A percentile compares a stretch with the other conserved stretches of the same genome.
These are phyloP conservation scores for Paxillus rubicundulus DNA, from an alignment of 768 basidiomycete genomes.

Conservation along the genomic window DNA sequence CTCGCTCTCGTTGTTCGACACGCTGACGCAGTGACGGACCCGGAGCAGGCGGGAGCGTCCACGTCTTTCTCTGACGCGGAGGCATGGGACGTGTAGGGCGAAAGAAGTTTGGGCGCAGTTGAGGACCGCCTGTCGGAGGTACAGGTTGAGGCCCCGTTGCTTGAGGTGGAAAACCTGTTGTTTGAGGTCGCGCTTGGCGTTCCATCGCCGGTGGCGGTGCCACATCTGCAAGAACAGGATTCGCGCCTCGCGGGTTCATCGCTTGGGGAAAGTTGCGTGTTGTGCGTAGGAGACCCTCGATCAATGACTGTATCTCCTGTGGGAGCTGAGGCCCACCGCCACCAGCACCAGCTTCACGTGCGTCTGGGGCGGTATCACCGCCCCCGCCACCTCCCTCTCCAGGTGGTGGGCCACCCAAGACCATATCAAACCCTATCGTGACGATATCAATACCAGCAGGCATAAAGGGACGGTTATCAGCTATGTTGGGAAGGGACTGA, in stretches of 20 bases:
- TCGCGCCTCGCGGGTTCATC: conserved; percentile 14
- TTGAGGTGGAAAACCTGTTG: conserved; percentile 7
- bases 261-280: conserved; percentile 24
- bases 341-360: conserved; percentile 7
- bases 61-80: conserved; percentile 40
- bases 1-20: conserved; percentile 69
- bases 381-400: conserved; percentile 8
- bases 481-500: conserved; percentile 16
- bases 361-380: neutral
- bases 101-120: conserved; percentile 21
- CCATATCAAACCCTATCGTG: conserved; percentile 43
- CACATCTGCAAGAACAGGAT: neutral
- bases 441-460: conserved; percentile 25
- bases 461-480: conserved; percentile 13
- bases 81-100: conserved; percentile 23
- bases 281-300: conserved; percentile 27
- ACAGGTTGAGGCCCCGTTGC: conserved; percentile 7
- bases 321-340: conserved; percentile 14
- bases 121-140: conserved; percentile 7
- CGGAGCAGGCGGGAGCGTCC: conserved; percentile 62
- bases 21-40: conserved; percentile 71
- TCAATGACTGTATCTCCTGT: conserved; percentile 24
- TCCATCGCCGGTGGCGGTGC: neutral
- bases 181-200: conserved; percentile 4
- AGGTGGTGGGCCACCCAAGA: conserved; percentile 24